A percentile compares a stretch with the other conserved stretches of the same genome.
Evolutionary conservation across 192 early-diverging fungal genomes (phyloP).

Genomic region (Thamnidium elegans): DNA sequence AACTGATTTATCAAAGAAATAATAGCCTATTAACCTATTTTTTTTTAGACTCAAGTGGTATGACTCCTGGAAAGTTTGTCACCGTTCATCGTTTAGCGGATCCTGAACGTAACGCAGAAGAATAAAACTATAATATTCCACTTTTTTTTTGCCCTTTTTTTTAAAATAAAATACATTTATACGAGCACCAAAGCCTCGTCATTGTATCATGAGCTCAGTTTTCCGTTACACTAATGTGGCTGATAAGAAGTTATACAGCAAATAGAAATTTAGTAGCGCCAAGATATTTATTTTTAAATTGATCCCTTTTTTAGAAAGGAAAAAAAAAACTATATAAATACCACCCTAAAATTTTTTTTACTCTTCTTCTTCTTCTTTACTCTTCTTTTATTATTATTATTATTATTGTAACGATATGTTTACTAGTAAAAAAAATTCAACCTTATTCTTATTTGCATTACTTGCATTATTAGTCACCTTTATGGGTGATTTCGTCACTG

Average conservation of each 20-base stretch:
- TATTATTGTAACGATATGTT: not conserved
- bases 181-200: too few species aligned
- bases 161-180: too few species aligned
- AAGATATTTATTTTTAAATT: not conserved
- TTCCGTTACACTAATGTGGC: conserved; percentile 8
- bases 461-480: conserved; percentile 4
- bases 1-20: not conserved
- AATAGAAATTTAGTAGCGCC: not conserved
- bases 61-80: conserved; percentile 54
- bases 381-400: not conserved
- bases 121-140: not conserved
- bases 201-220: too few species aligned
- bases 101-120: conserved; percentile 36
- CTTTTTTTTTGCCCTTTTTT: not conserved
- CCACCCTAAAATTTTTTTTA: not conserved
- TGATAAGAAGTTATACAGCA: not conserved
- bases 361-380: not conserved
- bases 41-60: conserved; percentile 62
- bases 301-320: too few species aligned
- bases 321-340: not conserved
- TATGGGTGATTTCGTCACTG: conserved; percentile 6
- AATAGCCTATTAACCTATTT: not conserved
- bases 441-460: conserved; percentile 2
- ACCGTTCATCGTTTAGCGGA: conserved; percentile 58
- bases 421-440: not conserved